Evolutionary conservation across 2,329 filamentous ascomycete species (phyloP).

Genomic region (Cytospora piceae): DNA sequence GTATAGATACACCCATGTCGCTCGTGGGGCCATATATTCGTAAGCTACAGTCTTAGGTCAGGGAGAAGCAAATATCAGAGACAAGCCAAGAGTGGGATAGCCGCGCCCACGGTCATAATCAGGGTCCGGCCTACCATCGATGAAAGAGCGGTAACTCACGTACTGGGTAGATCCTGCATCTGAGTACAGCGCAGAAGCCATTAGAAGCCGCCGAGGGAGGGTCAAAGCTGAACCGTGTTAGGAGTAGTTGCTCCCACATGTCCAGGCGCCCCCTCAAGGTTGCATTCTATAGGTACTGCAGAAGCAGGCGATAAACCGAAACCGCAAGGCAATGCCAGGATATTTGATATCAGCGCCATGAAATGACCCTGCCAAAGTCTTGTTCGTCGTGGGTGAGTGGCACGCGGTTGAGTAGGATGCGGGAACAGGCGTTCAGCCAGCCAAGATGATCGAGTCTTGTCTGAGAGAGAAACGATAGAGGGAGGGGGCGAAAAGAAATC

Average conservation of each 20-base stretch:
- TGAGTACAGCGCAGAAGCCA: neutral
- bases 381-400: neutral
- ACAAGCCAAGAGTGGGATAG: neutral
- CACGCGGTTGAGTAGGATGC: neutral
- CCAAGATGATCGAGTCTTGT: conserved; percentile 2
- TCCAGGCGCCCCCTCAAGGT: neutral
- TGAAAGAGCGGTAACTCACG: conserved; percentile 6
- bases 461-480: neutral
- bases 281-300: neutral
- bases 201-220: neutral
- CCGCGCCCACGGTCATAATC: neutral
- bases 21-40: neutral
- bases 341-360: conserved; percentile 8
- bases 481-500: conserved; percentile 3
- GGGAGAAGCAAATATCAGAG: neutral
- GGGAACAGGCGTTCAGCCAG: neutral
- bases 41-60: neutral
- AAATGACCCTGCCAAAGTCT: neutral
- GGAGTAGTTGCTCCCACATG: conserved; percentile 1
- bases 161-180: neutral
- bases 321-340: neutral
- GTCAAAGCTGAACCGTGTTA: neutral
- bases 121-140: neutral
- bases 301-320: neutral
- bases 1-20: conserved; percentile 2